These are phyloP conservation scores for Leishmania mexicana DNA, from an alignment of 208 protist species.

Conservation along the genomic window DNA sequence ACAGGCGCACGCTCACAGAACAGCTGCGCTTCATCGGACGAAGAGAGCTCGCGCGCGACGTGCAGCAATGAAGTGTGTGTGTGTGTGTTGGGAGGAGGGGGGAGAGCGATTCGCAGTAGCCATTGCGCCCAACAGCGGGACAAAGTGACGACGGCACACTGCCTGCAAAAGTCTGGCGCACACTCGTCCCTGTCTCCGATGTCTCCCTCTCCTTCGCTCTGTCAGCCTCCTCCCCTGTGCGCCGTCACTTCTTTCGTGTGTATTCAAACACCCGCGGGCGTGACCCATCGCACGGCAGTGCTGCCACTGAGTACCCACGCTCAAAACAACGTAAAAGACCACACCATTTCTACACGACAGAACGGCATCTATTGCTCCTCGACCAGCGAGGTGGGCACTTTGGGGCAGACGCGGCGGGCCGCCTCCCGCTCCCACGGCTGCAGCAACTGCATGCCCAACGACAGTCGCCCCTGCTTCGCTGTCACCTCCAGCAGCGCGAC, in stretches of 20 bases:
- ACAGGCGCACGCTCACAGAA: neutral
- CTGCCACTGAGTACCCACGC: neutral
- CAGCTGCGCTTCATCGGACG: neutral
- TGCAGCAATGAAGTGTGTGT: neutral
- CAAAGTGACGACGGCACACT: neutral
- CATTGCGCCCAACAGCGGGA: neutral
- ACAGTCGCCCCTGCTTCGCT: constrained; percentile 39
- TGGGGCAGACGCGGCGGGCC: constrained; percentile 19
- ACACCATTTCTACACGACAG: neutral
- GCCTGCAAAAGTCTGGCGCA: neutral
- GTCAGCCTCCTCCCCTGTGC: neutral
- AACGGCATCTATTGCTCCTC: constrained; percentile 1
- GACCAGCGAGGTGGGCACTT: constrained; percentile 38
- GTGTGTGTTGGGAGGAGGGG: no score
- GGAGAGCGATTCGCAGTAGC: neutral
- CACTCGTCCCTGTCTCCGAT: neutral
- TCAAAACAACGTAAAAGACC: neutral
- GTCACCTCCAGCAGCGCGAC: constrained; percentile 50
- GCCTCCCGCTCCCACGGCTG: constrained; percentile 65
- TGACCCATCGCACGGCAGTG: neutral
- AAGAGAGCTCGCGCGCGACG: neutral
- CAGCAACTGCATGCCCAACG: constrained; percentile 58
- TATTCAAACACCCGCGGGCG: neutral
- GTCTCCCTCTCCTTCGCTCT: neutral
- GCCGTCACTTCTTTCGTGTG: neutral